Base-by-base conservation (phyloP, 495 filamentous ascomycete genomes). In the Chlorociboria aeruginascens region DNA sequence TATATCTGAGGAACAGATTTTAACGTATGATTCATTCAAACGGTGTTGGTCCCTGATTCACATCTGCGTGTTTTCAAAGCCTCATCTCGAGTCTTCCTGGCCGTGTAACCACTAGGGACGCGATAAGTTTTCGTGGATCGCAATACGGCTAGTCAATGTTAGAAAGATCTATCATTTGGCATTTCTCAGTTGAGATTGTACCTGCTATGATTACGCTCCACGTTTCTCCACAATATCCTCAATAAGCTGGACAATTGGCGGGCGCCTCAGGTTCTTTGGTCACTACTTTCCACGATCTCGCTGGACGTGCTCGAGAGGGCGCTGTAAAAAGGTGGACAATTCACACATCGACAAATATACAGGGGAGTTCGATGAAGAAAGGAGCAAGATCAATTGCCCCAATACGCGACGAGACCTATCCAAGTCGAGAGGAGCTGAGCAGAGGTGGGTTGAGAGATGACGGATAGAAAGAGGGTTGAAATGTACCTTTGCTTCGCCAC, bases 51-150 rank as follows among this genome's bases (percentile, higher is more conserved):
- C 48, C 34, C 35, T 8, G 34, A 43, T 43, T 36, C 52, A 47
- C 52, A 11, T 32, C 11, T 36, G 30, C 8, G 8, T 9, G 48
- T 40, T n/a, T 2, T 52, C 40, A 56, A 47, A 28, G 46, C 25
- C 16, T 44, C 53, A 52, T 51, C 29, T 45, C 52, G 48, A 51
- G 48, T 45, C 30, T 8, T 35, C 20, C 7, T 10, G 28, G 25
- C 20, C 14, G 20, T 28, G 29, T 33, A 3, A 17, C 30, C 6
- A 17, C 11, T 12, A 17, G 30, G 40, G 40, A 25, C 20, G 20
- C 20, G 20, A 25, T 25, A 25, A 25, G 20, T 25, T 25, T 4
- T 25, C 1, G 1, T 25, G 20, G 20, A 25, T 25, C 20, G 20
- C 20, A 25, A 25, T 25, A 4, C 20, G 2, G 20, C 20, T 25